Base-by-base conservation (phyloP, 495 filamentous ascomycete species). In the Neurospora sp. region DNA sequence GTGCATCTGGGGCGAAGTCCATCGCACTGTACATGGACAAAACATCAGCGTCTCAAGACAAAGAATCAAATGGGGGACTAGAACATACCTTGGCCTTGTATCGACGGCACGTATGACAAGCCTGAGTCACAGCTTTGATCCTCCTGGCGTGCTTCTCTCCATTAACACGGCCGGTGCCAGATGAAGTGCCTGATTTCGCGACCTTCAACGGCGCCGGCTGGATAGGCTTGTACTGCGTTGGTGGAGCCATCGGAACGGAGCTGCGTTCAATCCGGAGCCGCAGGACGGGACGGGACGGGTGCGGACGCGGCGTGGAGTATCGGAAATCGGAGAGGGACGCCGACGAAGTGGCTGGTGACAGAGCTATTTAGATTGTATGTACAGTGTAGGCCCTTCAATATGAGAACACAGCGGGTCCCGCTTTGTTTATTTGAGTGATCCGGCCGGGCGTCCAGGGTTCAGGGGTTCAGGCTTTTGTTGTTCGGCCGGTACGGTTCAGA, bases 1-100 rank as follows among this genome's bases (percentile, higher is more conserved):
- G 75, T 70, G 70, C 78, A 80, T 69, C 73, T 70, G 0, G 78
- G 78, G 1, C 78, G 77, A 31, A 53, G 72, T 44, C 78, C 77
- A 61, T 80, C 78, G 22, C 78, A 80, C 78, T 77, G 42, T 17
- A 16, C 48, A 37, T 17, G 3, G 14, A 65, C 6, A 3, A 65
- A 65, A 35, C 53, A 65, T 65, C 53, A 65, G 53, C 53, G 27
- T 65, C 53, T 65, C 53, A 65, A 65, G 53, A 65, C 14, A 35
- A 37, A 31, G 3, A 16, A 65, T 65, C 8, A 65, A 1, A 16
- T 35, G 6, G 14, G 22, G 3, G 14, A 35, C 27, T 35, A 16
- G 27, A 3, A 35, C 72, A 39, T 73, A 78, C 76, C 71, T 70
- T 76, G 2, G 76, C 75, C 70, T 78, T 78, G 72, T 75, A 71